A percentile compares a stretch with the other conserved stretches of the same genome.
These are phyloP conservation scores for Trapa incisa DNA, from an alignment of 345 rosid species.

Conservation along the genomic window DNA sequence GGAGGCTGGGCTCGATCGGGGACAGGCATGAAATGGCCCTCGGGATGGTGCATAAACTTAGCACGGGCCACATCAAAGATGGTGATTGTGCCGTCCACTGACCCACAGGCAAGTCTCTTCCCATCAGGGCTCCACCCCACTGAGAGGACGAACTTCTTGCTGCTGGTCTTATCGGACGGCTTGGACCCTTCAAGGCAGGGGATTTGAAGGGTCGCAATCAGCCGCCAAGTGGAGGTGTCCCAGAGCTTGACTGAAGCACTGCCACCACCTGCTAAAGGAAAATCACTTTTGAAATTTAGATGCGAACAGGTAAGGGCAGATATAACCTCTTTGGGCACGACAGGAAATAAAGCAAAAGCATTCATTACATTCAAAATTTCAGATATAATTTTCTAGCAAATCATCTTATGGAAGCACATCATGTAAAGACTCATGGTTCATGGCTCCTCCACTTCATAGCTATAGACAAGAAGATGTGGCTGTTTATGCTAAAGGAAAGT, in stretches of 20 bases:
- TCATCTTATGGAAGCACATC: neutral
- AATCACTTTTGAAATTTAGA: neutral
- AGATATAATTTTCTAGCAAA: neutral
- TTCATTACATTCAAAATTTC: neutral
- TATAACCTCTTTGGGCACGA: neutral
- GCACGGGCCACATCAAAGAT: conserved; percentile 68
- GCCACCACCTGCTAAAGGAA: conserved; percentile 73
- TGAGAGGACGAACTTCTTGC: conserved; percentile 83
- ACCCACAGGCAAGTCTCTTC: conserved; percentile 72
- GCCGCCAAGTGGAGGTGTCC: conserved; percentile 92
- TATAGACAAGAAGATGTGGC: too few relatives aligned
- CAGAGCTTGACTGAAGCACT: conserved; percentile 90
- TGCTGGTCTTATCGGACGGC: conserved; percentile 67
- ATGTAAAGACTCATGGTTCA: neutral
- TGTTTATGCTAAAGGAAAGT: neutral
- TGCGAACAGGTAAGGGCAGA: neutral
- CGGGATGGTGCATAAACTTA: conserved; percentile 77
- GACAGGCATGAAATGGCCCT: conserved; percentile 91
- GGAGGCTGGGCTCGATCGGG: conserved; percentile 57
- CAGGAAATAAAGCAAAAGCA: neutral
- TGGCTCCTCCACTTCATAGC: neutral
- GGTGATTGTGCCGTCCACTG: conserved; percentile 86
- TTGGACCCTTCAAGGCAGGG: conserved; percentile 81
- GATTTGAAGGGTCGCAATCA: conserved; percentile 48
- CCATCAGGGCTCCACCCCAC: conserved; percentile 93